Evolutionary conservation across 179 eudicot species (phyloP), one percentile per base, ranked within the genome.

Genomic region (Beta lomatogona): DNA sequence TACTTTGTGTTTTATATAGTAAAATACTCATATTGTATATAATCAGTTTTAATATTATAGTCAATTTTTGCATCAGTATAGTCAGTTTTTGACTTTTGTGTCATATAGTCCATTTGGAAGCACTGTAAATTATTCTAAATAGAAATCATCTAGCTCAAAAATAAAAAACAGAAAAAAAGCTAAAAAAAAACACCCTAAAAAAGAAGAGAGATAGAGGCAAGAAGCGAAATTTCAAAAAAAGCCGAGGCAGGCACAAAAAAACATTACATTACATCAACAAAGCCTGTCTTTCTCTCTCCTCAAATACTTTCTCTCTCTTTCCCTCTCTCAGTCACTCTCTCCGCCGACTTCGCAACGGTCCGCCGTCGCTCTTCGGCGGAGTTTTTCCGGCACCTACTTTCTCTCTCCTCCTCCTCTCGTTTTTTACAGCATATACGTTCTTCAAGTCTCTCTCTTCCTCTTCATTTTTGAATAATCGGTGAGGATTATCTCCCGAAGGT

Each of bases 321-420:
- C 28, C 70, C 14, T 46, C 2, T 22, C 41, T 13, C 75, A 72
- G 59, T 54, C 76, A 53, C 76, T 73, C 41, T 14, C 75, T 73
- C 76, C n/a, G 76, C 76, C 45, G 76, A 53, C 21, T 73, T 54
- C 21, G 76, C 86, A 85, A 87, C 93, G 88, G 86, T 87, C 80
- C 84, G 84, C 90, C 90, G 88, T 74, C 86, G 70, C 69, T n/a
- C 28, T 16, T 41, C 88, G 88, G 83, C 88, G 91, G 82, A 70
- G 77, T 21, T 61, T 45, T 6, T 46, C 48, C 71, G 71, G n/a
- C 71, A 14, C 46, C 71, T 1, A 52, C 1, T 52, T 52, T 58
- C 21, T 13, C 64, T 8, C 16, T 69, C 46, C 61, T 55, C 57
- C 64, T 9, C 8, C 50, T 36, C 58, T 59, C 15, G 53, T 36